These are phyloP conservation scores for Erodium chrysanthum DNA, from an alignment of 441 rosid species.

Conservation along the genomic window DNA sequence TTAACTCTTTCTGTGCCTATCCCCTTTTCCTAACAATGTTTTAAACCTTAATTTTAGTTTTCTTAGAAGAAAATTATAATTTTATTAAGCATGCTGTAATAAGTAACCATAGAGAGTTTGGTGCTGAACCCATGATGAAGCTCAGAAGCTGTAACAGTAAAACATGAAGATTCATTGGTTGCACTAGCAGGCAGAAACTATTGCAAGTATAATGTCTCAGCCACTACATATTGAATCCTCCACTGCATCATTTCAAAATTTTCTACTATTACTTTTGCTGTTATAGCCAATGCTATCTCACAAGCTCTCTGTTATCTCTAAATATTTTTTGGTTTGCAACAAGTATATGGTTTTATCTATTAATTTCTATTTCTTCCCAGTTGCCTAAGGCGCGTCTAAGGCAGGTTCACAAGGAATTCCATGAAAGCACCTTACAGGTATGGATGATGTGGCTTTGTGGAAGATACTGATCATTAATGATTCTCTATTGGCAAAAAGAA, in stretches of 20 bases:
- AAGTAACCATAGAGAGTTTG: background rate
- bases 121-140: background rate
- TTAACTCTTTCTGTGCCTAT: background rate
- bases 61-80: background rate
- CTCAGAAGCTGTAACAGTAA: background rate
- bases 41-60: background rate
- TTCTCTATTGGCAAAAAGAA: background rate
- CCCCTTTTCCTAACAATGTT: too few relatives aligned
- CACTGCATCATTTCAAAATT: background rate
- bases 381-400: constrained; percentile 68
- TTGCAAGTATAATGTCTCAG: background rate
- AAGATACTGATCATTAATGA: background rate
- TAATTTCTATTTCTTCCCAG: constrained; percentile 28
- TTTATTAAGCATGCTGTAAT: background rate
- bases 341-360: constrained; percentile 9
- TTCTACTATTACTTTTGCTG: background rate
- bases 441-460: constrained; percentile 9
- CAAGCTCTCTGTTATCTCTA: constrained; percentile 7
- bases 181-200: background rate
- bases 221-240: background rate
- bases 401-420: constrained; percentile 72
- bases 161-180: background rate
- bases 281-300: background rate
- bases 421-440: constrained; percentile 63
- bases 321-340: constrained; percentile 11